These are phyloP conservation scores for Boletus bicolor DNA, from an alignment of 768 basidiomycete species.

Conservation along the genomic window DNA sequence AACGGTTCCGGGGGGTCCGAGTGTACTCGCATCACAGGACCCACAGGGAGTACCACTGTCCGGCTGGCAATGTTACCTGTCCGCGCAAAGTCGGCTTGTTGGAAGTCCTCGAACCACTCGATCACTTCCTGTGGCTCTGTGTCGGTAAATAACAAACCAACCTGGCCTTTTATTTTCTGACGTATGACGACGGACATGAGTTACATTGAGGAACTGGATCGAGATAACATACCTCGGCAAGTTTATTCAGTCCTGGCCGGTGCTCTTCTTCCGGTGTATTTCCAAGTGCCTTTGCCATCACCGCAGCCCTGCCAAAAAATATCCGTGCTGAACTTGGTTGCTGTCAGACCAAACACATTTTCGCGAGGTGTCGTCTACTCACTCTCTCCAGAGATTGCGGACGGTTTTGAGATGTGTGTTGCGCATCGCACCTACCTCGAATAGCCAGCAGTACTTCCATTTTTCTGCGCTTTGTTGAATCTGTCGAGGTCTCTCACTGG, in stretches of 20 bases:
- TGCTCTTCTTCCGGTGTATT: constrained; percentile 85
- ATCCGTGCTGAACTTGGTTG: constrained; percentile 63
- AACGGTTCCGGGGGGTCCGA: constrained; percentile 85
- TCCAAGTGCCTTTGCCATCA: constrained; percentile 96
- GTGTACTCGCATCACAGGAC: constrained; percentile 79
- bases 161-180: constrained; percentile 92
- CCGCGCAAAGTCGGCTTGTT: constrained; percentile 88
- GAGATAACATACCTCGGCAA: constrained; percentile 65
- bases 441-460: constrained; percentile 95
- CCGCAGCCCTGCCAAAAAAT: constrained; percentile 81
- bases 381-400: constrained; percentile 92
- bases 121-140: constrained; percentile 85
- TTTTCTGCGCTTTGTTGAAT: constrained; percentile 81
- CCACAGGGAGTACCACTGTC: constrained; percentile 73
- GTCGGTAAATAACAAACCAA: constrained; percentile 91
- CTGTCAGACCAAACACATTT: constrained; percentile 5
- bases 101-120: constrained; percentile 92
- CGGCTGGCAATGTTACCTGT: constrained; percentile 76
- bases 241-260: constrained; percentile 67
- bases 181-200: constrained; percentile 1
- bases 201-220: not conserved
- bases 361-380: constrained; percentile 25
- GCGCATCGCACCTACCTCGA: constrained; percentile 93
- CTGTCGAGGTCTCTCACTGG: constrained; percentile 41
- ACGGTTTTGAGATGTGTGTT: constrained; percentile 94